Conservation (phyloP, 352 stramenopile genomes). For the Blastocystis sp. region DNA sequence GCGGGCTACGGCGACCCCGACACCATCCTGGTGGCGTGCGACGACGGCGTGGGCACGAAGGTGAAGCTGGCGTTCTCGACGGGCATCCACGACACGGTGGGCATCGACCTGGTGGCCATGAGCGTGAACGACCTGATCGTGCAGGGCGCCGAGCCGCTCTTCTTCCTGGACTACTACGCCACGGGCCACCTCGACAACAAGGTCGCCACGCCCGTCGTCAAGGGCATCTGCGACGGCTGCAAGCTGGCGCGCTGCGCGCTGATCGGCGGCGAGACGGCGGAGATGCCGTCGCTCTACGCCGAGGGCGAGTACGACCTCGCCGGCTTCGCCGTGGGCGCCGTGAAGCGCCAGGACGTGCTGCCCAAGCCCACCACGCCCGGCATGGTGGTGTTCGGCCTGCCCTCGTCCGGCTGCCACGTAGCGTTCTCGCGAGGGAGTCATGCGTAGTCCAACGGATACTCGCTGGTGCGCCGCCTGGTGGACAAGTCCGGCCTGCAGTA, state of each 20-base stretch:
- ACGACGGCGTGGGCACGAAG: slow-evolving; percentile 96
- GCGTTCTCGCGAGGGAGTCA: not conserved
- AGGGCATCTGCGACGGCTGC: slow-evolving; percentile 94
- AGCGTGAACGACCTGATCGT: slow-evolving; percentile 98
- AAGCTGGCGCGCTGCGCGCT: slow-evolving; percentile 88
- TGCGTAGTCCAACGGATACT: slow-evolving; percentile 97
- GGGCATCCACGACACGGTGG: slow-evolving; percentile 89
- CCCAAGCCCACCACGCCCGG: slow-evolving; percentile 78
- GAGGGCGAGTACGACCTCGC: slow-evolving; percentile 95
- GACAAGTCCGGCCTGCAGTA: slow-evolving; percentile 82
- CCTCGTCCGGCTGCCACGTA: slow-evolving; percentile 80
- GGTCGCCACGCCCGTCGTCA: slow-evolving; percentile 88
- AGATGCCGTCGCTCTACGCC: slow-evolving; percentile 98
- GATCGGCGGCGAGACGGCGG: slow-evolving; percentile 85
- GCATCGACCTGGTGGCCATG: slow-evolving; percentile 97
- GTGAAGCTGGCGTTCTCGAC: slow-evolving; percentile 76
- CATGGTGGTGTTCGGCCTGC: slow-evolving; percentile 88
- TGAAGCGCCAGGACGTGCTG: slow-evolving; percentile 79
- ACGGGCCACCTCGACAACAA: slow-evolving; percentile 90
- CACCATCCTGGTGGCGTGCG: slow-evolving; percentile 93
- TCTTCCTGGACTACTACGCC: slow-evolving; percentile 99
- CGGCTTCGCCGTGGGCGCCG: slow-evolving; percentile 93
- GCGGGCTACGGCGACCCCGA: slow-evolving; percentile 91
- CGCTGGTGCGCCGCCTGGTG: slow-evolving; percentile 91
- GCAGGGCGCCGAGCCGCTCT: slow-evolving; percentile 94